Evolutionary conservation across 1,139 yeast genomes (phyloP), one percentile per base, ranked within the genome.

Genomic region (Candida tetrigidarum): DNA sequence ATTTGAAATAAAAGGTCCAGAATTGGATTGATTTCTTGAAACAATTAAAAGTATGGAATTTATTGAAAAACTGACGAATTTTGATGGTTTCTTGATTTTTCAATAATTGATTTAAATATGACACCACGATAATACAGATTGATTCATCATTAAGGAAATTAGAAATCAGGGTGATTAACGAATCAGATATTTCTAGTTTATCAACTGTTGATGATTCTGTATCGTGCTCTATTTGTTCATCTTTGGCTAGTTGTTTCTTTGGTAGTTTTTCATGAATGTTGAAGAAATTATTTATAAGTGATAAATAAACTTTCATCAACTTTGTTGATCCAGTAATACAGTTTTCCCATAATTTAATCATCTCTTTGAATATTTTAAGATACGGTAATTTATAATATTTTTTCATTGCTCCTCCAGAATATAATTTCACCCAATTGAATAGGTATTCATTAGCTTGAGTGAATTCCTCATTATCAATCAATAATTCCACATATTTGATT

Each of bases 1-100:
- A 81, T 39, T 79, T 76, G 46, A 84, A 71, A 50, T 64, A 81
- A 39, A 75, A 72, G 15, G 64, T 60, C 91, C 91, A 85, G 52
- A 83, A 85, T 18, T 69, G 57, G 3, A 62, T 60, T 2, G 82
- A 78, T 4, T 64, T 57, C 40, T 63, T 62, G 27, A 83, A 55
- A 2, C 67, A 54, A 2, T 64, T 58, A 18, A 67, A 63, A 20
- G 66, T 66, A 47, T 76, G 65, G 50, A 69, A 74, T 11, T 60
- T 58, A 48, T 74, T 71, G 51, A 80, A 73, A 34, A 75, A 64
- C 39, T 33, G 29, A 22, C 56, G 44, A 28, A 50, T 37, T 34
- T 42, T 41, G 12, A 28, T 46, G 5, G 29, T 35, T 22, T 48
- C 49, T 4, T 48, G 41, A 11, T 43, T 14, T 33, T 32, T 37